Percentiles rank a stretch among this genome's conserved stretches.
phyloP scores from a whole-genome alignment of 169 alveolate species.

The Plasmodium relictum region DNA sequence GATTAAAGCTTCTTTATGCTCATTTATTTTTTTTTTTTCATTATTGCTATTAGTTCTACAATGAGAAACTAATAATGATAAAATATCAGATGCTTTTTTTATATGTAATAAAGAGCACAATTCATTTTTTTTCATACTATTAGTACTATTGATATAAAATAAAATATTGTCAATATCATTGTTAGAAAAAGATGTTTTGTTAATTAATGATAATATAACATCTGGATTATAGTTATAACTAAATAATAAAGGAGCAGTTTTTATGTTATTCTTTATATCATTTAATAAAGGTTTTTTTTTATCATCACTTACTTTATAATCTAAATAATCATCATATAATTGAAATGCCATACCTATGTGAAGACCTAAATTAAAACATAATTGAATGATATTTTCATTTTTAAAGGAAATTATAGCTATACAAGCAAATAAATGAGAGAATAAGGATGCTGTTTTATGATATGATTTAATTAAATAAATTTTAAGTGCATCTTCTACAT shows the following conservation, averaged over 20 bases:
- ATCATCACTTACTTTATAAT: slow-evolving; percentile 76
- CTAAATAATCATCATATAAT: slow-evolving; percentile 90
- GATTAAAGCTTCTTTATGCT: slow-evolving; percentile 35
- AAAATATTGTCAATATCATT: slow-evolving; percentile 42
- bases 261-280: slow-evolving; percentile 85
- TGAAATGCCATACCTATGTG: slow-evolving; percentile 93
- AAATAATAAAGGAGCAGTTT: slow-evolving; percentile 85
- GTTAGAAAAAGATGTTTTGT: slow-evolving; percentile 28
- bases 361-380: slow-evolving; percentile 87
- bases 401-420: slow-evolving; percentile 62
- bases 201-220: slow-evolving; percentile 34
- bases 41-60: slow-evolving; percentile 16
- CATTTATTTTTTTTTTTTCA: slow-evolving; percentile 40
- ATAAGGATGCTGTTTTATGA: slow-evolving; percentile 85
- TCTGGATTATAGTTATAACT: slow-evolving; percentile 47
- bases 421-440: slow-evolving; percentile 72
- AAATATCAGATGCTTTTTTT: slow-evolving; percentile 61
- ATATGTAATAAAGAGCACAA: slow-evolving; percentile 63
- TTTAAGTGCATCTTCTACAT: slow-evolving; percentile 80
- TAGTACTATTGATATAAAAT: slow-evolving; percentile 39
- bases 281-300: slow-evolving; percentile 90
- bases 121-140: slow-evolving; percentile 72
- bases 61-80: slow-evolving; percentile 29
- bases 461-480: slow-evolving; percentile 81
- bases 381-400: slow-evolving; percentile 71